A percentile compares a stretch with the other conserved stretches of the same genome.
These are phyloP conservation scores for Tilletiopsis washingtonensis DNA, from an alignment of 1,284 basidiomycete genomes.

Conservation along the genomic window DNA sequence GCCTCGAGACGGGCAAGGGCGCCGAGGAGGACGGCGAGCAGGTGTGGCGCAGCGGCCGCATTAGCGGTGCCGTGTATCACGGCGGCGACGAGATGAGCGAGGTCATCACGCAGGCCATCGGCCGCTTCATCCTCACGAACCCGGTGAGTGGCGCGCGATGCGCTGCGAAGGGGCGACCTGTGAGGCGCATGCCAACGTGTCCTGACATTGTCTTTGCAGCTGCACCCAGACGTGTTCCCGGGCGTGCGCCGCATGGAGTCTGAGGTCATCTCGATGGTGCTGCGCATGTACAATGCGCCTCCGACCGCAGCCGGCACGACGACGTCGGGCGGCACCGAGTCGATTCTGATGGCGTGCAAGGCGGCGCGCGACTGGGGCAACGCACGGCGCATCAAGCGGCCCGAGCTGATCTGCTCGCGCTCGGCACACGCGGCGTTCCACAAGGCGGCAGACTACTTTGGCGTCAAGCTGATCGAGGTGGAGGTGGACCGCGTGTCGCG, in stretches of 20 bases:
- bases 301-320: slow-evolving; percentile 70
- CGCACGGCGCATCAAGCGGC: slow-evolving; percentile 64
- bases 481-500: slow-evolving; percentile 76
- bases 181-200: too few species aligned
- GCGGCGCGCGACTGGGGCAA: slow-evolving; percentile 91
- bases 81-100: slow-evolving; percentile 40
- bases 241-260: slow-evolving; percentile 94
- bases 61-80: slow-evolving; percentile 47
- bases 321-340: slow-evolving; percentile 92
- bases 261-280: slow-evolving; percentile 88
- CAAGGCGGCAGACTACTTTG: slow-evolving; percentile 82
- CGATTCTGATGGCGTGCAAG: slow-evolving; percentile 88
- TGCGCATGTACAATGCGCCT: slow-evolving; percentile 70
- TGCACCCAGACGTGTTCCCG: slow-evolving; percentile 93
- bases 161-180: too few species aligned
- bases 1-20: slow-evolving; percentile 17
- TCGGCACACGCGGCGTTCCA: slow-evolving; percentile 92
- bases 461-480: slow-evolving; percentile 82
- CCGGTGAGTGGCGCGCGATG: slow-evolving; percentile 50
- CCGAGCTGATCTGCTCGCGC: slow-evolving; percentile 83
- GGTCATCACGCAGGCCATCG: slow-evolving; percentile 33
- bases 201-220: slow-evolving; percentile 15
- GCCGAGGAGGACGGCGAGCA: slow-evolving; percentile 26
- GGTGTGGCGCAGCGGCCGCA: slow-evolving; percentile 41
- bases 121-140: slow-evolving; percentile 56